These are phyloP conservation scores for Populus nigra DNA, from an alignment of 345 rosid genomes.

Conservation along the genomic window DNA sequence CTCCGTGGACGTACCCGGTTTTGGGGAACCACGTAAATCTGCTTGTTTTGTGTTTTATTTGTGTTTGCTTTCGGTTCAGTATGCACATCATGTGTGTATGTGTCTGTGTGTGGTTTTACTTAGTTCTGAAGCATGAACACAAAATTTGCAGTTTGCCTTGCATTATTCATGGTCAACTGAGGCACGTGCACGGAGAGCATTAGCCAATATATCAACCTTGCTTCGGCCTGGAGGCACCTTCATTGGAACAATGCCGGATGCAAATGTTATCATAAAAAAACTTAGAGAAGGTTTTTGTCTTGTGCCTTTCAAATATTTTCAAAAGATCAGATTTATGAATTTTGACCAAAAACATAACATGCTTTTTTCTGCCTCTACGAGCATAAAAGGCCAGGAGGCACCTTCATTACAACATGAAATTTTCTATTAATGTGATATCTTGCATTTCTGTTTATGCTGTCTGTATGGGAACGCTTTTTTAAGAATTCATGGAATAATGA, in stretches of 20 bases:
- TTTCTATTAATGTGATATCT: too few species aligned
- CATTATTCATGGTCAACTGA: slow-evolving; percentile 98
- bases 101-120: neutral
- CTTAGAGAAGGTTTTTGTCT: slow-evolving; percentile 70
- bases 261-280: slow-evolving; percentile 83
- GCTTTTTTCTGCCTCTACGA: neutral
- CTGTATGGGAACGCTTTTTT: neutral
- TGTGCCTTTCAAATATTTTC: neutral
- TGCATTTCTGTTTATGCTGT: neutral
- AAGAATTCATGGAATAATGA: neutral
- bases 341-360: neutral
- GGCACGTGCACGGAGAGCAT: slow-evolving; percentile 85
- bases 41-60: too few species aligned
- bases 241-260: slow-evolving; percentile 98
- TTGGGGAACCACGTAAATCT: too few species aligned
- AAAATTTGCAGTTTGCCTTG: slow-evolving; percentile 77
- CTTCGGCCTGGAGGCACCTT: slow-evolving; percentile 95
- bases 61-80: too few species aligned
- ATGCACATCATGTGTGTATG: too few species aligned
- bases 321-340: neutral
- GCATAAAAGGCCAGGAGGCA: neutral
- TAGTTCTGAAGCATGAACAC: slow-evolving; percentile 12
- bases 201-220: slow-evolving; percentile 87
- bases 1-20: too few species aligned
- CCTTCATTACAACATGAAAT: neutral